Percentiles rank a stretch among this genome's conserved stretches.
phyloP scores from a whole-genome alignment of 768 basidiomycete species.

The Boletus pseudo-olivaceus region DNA sequence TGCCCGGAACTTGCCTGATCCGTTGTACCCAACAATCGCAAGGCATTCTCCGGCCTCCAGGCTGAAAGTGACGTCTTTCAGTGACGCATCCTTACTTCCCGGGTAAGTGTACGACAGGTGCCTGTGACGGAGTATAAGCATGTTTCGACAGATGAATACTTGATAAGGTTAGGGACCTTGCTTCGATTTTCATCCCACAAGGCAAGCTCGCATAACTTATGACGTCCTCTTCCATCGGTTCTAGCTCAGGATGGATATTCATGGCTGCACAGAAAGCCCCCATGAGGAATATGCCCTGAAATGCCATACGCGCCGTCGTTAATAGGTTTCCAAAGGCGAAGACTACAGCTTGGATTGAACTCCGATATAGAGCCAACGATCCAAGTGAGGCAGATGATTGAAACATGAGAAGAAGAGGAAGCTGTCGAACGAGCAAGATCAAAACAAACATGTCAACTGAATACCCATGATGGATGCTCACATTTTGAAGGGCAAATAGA shows the following conservation, averaged over 20 bases:
- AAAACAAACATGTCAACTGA: slow-evolving; percentile 8
- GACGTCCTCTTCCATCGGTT: slow-evolving; percentile 53
- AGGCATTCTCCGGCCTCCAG: slow-evolving; percentile 74
- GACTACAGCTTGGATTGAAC: slow-evolving; percentile 69
- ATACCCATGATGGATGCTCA: slow-evolving; percentile 33
- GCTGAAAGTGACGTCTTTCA: slow-evolving; percentile 66
- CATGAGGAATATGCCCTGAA: slow-evolving; percentile 83
- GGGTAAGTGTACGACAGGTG: slow-evolving; percentile 78
- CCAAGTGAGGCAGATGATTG: slow-evolving; percentile 76
- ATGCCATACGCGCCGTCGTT: slow-evolving; percentile 67
- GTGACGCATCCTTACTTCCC: slow-evolving; percentile 60
- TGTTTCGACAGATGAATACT: slow-evolving; percentile 6
- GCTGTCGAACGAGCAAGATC: slow-evolving; percentile 38
- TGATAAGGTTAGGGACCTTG: slow-evolving; percentile 45
- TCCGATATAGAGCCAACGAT: slow-evolving; percentile 77
- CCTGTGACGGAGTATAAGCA: slow-evolving; percentile 33
- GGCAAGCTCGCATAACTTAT: slow-evolving; percentile 45
- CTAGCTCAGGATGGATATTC: slow-evolving; percentile 62
- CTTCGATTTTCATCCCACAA: slow-evolving; percentile 67
- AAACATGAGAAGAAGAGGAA: slow-evolving; percentile 69
- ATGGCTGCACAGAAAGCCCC: slow-evolving; percentile 80
- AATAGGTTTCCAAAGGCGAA: slow-evolving; percentile 61
- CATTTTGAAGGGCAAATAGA: slow-evolving; percentile 65
- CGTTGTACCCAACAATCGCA: slow-evolving; percentile 84
- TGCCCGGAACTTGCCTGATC: slow-evolving; percentile 54